phyloP scores from a whole-genome alignment of 345 rosid genomes.

The Citrus unshiu region DNA sequence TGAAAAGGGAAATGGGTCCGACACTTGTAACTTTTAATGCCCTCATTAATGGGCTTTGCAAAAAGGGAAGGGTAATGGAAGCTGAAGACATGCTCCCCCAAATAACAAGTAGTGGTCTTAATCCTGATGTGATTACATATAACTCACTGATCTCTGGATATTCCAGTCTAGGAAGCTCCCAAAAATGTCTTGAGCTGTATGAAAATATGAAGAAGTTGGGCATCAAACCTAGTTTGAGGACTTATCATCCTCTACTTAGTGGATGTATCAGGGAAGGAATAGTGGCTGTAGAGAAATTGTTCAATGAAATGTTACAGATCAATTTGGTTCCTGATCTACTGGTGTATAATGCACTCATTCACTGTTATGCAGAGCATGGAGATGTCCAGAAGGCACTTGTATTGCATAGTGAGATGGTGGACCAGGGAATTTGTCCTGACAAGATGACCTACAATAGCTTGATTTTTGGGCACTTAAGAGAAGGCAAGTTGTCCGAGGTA shows the following conservation, averaged over 20 bases:
- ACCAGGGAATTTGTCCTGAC: slow-evolving; percentile 45
- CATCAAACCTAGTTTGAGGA: slow-evolving; percentile 48
- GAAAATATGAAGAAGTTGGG: slow-evolving; percentile 62
- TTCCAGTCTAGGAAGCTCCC: slow-evolving; percentile 39
- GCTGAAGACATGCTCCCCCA: slow-evolving; percentile 62
- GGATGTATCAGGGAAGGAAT: slow-evolving; percentile 48
- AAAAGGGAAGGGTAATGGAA: slow-evolving; percentile 44
- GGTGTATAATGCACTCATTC: slow-evolving; percentile 54
- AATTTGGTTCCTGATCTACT: slow-evolving; percentile 55
- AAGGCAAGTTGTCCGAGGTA: slow-evolving; percentile 39
- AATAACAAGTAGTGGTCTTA: slow-evolving; percentile 43
- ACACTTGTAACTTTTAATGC: slow-evolving; percentile 77
- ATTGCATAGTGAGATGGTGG: slow-evolving; percentile 51
- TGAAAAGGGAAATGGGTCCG: slow-evolving; percentile 32
- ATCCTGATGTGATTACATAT: slow-evolving; percentile 67
- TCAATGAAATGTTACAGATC: slow-evolving; percentile 48
- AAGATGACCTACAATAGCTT: slow-evolving; percentile 64
- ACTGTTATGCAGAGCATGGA: slow-evolving; percentile 47
- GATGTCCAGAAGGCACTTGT: slow-evolving; percentile 42
- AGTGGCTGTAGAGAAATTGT: slow-evolving; percentile 42
- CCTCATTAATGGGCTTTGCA: slow-evolving; percentile 68
- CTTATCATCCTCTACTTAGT: slow-evolving; percentile 57
- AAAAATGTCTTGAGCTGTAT: slow-evolving; percentile 56
- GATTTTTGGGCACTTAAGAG: slow-evolving; percentile 51
- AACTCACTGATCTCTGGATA: slow-evolving; percentile 74